A percentile compares a stretch with the other conserved stretches of the same genome.
These are phyloP conservation scores for Fomitopsis palustris DNA, from an alignment of 1,284 basidiomycete species.

Conservation along the genomic window DNA sequence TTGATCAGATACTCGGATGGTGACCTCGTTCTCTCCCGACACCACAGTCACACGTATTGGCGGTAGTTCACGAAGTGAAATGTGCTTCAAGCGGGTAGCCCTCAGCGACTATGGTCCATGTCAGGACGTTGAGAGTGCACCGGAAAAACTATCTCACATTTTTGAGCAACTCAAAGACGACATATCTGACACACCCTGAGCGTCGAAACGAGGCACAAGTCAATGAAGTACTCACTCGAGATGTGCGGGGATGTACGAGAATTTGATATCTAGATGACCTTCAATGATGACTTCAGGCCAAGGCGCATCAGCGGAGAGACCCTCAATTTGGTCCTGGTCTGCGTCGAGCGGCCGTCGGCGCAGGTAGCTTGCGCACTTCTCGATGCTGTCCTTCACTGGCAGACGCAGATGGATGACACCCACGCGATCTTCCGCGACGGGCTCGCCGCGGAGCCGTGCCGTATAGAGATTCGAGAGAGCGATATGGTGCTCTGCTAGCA, in stretches of 20 bases:
- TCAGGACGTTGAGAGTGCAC: neutral
- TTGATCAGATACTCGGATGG: constrained; percentile 83
- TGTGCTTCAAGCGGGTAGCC: constrained; percentile 54
- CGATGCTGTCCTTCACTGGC: constrained; percentile 67
- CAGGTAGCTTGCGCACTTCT: constrained; percentile 63
- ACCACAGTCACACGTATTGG: constrained; percentile 72
- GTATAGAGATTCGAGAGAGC: constrained; percentile 66
- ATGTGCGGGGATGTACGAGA: constrained; percentile 88
- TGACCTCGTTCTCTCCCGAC: constrained; percentile 66
- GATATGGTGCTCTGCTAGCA: constrained; percentile 88
- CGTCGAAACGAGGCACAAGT: no score
- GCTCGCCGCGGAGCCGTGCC: constrained; percentile 27
- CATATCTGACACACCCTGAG: constrained; percentile 55
- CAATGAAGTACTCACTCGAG: constrained; percentile 55
- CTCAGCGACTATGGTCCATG: constrained; percentile 54
- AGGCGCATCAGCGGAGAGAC: constrained; percentile 18
- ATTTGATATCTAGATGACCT: constrained; percentile 69
- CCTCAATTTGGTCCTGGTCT: constrained; percentile 36
- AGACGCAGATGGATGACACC: constrained; percentile 85
- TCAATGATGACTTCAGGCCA: constrained; percentile 74
- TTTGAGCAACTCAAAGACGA: constrained; percentile 85
- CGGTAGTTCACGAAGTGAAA: constrained; percentile 39
- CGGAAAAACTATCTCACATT: constrained; percentile 46
- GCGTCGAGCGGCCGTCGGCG: constrained; percentile 44
- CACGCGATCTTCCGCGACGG: constrained; percentile 58